Evolutionary conservation across 768 basidiomycete species (phyloP), one percentile per base, ranked within the genome.

Genomic region (Xanthoconium stramineum): DNA sequence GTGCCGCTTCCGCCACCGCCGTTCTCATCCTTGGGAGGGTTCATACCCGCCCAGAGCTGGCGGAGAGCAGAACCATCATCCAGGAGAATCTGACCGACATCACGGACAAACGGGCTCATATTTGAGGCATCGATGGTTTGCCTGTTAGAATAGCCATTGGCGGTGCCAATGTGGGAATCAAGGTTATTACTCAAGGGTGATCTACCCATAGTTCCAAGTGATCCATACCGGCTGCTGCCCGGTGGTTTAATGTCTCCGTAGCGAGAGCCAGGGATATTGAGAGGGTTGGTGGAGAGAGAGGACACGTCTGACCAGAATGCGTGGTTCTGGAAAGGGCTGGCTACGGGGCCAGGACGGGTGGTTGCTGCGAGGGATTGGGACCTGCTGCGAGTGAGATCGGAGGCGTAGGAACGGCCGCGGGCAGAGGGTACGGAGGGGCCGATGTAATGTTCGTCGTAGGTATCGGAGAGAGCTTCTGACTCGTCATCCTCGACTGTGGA

Each of bases 401-500:
- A 74, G 5, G 78, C 79, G 63, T 83, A 85, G 13, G 79, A 74
- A n/a, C 86, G 81, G 6, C 85, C 85, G 35, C 85, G 76, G 37
- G 72, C 66, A 30, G 60, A 55, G 43, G 72, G 55, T 19, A 80
- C 67, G 17, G 80, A 77, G 5, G 81, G 71, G 32, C 74, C 76
- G 6, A 80, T 67, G 61, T 74, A 83, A 44, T 73, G 76, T 35
- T 85, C 82, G 44, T 87, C 85, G 63, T 84, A 84, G 44, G 79
- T 79, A 65, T 88, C 86, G 47, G 80, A 81, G 24, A 83, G 72
- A 6, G 72, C 73, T 51, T 88, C 87, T 1, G 81, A 82, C 71
- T 91, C 89, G 69, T 91, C 89, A 61, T 91, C 89, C 73, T 91
- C 90, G 61, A 88, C 83, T 1, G 88, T 91, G 24, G 87, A 89